Evolutionary conservation across 2,329 filamentous ascomycete species (phyloP).

Genomic region (Neofusicoccum cordaticola): DNA sequence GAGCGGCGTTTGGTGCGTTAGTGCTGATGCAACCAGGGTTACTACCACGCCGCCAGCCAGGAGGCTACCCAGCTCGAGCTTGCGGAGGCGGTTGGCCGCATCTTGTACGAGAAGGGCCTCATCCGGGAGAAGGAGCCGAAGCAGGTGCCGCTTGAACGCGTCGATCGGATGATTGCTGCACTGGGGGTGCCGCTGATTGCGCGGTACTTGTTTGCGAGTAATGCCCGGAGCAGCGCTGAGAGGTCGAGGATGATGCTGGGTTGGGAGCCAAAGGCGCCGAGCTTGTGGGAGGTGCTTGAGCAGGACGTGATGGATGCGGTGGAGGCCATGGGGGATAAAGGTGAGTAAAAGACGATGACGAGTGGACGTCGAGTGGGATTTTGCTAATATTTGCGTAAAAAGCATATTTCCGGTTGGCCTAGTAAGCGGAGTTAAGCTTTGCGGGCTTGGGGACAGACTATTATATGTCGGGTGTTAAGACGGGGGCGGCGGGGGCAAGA

Average conservation of each 20-base stretch:
- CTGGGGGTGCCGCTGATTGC: slow-evolving; percentile 38
- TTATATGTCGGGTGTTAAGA: too few relatives aligned
- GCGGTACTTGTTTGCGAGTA: slow-evolving; percentile 58
- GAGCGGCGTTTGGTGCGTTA: not conserved
- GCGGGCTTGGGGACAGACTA: too few relatives aligned
- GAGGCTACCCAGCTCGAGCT: slow-evolving; percentile 63
- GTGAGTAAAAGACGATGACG: not conserved
- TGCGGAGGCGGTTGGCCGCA: slow-evolving; percentile 34
- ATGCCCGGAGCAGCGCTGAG: slow-evolving; percentile 55
- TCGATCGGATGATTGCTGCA: slow-evolving; percentile 36
- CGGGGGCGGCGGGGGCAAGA: too few relatives aligned
- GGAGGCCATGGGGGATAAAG: not conserved
- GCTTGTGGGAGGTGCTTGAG: slow-evolving; percentile 3
- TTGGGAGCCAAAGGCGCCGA: slow-evolving; percentile 53
- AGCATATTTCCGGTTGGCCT: too few relatives aligned
- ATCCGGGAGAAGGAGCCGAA: slow-evolving; percentile 40
- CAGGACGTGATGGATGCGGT: not conserved
- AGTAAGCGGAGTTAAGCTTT: too few relatives aligned
- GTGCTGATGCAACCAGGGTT: slow-evolving; percentile 47
- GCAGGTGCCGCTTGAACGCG: slow-evolving; percentile 41
- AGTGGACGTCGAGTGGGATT: too few relatives aligned
- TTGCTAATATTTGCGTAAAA: too few relatives aligned
- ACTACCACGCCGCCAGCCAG: slow-evolving; percentile 66
- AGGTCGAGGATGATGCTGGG: slow-evolving; percentile 56
- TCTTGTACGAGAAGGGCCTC: slow-evolving; percentile 54